These are phyloP conservation scores for Xylaria sp. DNA, from an alignment of 2,329 filamentous ascomycete genomes.

Conservation along the genomic window DNA sequence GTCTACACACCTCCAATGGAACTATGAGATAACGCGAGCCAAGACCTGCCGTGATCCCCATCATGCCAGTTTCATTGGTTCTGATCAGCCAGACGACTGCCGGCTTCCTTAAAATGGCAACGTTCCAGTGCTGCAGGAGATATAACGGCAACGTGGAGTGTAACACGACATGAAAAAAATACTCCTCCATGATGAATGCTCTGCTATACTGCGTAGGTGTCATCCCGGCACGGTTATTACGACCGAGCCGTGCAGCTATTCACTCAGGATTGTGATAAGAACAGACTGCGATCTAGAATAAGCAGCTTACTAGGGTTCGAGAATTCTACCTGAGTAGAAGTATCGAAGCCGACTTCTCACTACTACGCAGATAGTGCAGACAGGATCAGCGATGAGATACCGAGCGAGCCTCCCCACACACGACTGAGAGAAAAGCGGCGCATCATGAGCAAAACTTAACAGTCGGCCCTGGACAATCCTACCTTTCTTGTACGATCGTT, in stretches of 20 bases:
- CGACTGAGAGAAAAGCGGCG: background rate
- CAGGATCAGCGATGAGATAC: slow-evolving; percentile 2
- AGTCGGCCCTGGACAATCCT: slow-evolving; percentile 1
- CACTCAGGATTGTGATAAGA: slow-evolving; percentile 21
- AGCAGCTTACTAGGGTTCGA: slow-evolving; percentile 12
- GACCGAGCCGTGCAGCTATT: slow-evolving; percentile 33
- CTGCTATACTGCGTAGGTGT: background rate
- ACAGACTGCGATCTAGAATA: slow-evolving; percentile 25
- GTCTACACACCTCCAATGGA: slow-evolving; percentile 27
- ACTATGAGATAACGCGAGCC: slow-evolving; percentile 30
- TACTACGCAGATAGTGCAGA: slow-evolving; percentile 1
- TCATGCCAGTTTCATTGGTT: slow-evolving; percentile 27
- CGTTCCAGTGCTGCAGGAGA: slow-evolving; percentile 29
- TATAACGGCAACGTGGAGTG: slow-evolving; percentile 34
- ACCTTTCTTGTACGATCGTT: slow-evolving; percentile 11
- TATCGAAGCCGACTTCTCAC: slow-evolving; percentile 9
- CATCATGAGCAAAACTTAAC: background rate
- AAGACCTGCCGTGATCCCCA: slow-evolving; percentile 28
- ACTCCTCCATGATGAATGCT: slow-evolving; percentile 8
- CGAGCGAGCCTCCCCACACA: background rate
- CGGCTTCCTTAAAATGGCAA: slow-evolving; percentile 36
- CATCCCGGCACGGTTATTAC: slow-evolving; percentile 14
- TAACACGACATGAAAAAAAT: slow-evolving; percentile 28
- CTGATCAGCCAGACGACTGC: slow-evolving; percentile 24
- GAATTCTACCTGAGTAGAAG: slow-evolving; percentile 16